Evolutionary conservation across 192 early-diverging fungal species (phyloP).

Genomic region (Coemansia asiatica): DNA sequence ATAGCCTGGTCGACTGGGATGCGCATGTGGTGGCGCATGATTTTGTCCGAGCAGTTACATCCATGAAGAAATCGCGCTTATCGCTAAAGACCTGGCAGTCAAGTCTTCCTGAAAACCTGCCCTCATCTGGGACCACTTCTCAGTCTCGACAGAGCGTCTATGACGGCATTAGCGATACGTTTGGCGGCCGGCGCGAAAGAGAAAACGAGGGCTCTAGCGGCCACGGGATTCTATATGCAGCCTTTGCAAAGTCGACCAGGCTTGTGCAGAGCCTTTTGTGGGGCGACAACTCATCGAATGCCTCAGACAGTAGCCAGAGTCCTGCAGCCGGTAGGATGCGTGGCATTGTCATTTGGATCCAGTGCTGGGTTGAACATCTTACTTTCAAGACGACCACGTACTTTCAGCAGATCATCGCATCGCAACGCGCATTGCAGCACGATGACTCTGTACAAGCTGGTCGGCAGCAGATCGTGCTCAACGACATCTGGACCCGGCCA

Average conservation of each 20-base stretch:
- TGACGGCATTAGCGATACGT: slow-evolving; percentile 18
- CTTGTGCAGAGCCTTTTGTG: slow-evolving; percentile 47
- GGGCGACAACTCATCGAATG: slow-evolving; percentile 13
- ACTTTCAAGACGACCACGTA: slow-evolving; percentile 46
- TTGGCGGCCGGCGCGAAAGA: slow-evolving; percentile 11
- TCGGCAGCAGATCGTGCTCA: slow-evolving; percentile 21
- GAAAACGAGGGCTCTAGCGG: slow-evolving; percentile 1
- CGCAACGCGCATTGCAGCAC: slow-evolving; percentile 36
- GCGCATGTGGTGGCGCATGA: slow-evolving; percentile 34
- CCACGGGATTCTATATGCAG: slow-evolving; percentile 31
- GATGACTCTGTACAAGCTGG: slow-evolving; percentile 20
- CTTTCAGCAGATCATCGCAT: slow-evolving; percentile 47
- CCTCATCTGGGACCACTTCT: not conserved
- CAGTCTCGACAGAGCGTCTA: slow-evolving; percentile 14
- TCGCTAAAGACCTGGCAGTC: slow-evolving; percentile 35
- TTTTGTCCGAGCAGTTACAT: slow-evolving; percentile 37
- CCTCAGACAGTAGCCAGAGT: slow-evolving; percentile 11
- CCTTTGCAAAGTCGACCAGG: slow-evolving; percentile 48
- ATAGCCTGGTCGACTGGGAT: slow-evolving; percentile 43
- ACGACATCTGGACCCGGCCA: slow-evolving; percentile 43
- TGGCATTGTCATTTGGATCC: slow-evolving; percentile 32
- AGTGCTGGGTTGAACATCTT: slow-evolving; percentile 31
- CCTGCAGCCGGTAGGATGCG: slow-evolving; percentile 20
- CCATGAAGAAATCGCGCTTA: slow-evolving; percentile 33
- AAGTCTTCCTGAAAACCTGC: slow-evolving; percentile 12